These are phyloP conservation scores for Logfia minima DNA, from an alignment of 129 eudicot genomes.

Conservation along the genomic window DNA sequence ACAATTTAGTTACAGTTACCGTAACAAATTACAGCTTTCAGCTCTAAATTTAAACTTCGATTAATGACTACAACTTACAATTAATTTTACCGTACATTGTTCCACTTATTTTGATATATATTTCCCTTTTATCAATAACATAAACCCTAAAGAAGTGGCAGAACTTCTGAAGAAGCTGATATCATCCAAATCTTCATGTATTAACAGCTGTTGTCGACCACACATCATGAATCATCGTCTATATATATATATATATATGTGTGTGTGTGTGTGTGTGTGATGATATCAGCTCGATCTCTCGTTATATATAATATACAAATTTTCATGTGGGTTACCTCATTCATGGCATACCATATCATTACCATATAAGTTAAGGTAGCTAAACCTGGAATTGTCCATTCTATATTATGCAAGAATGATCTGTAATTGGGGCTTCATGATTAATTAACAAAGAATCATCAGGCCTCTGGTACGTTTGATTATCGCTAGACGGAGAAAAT, in stretches of 20 bases:
- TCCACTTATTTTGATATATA: not conserved
- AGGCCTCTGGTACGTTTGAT: not conserved
- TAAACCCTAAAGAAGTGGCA: conserved; percentile 15
- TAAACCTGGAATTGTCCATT: conserved; percentile 1
- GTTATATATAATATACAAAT: no score
- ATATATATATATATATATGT: not conserved
- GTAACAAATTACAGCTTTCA: no score
- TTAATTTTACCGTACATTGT: no score
- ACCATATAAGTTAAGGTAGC: not conserved
- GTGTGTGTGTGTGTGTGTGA: not conserved
- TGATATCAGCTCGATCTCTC: not conserved
- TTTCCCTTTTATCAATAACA: not conserved
- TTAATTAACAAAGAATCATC: not conserved
- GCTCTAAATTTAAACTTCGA: no score
- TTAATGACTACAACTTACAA: no score
- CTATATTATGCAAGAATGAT: not conserved
- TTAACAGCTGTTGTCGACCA: not conserved
- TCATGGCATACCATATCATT: not conserved
- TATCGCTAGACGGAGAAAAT: not conserved
- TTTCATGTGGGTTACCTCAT: conserved; percentile 22
- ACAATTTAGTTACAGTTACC: no score
- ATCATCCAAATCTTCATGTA: not conserved
- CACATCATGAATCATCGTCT: conserved; percentile 6
- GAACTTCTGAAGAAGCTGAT: conserved; percentile 9
- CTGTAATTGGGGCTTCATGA: not conserved